Percentiles rank a stretch among this genome's conserved stretches.
Conservation (phyloP, 805 yeast species). For the Saccharomycopsis selenospora region DNA sequence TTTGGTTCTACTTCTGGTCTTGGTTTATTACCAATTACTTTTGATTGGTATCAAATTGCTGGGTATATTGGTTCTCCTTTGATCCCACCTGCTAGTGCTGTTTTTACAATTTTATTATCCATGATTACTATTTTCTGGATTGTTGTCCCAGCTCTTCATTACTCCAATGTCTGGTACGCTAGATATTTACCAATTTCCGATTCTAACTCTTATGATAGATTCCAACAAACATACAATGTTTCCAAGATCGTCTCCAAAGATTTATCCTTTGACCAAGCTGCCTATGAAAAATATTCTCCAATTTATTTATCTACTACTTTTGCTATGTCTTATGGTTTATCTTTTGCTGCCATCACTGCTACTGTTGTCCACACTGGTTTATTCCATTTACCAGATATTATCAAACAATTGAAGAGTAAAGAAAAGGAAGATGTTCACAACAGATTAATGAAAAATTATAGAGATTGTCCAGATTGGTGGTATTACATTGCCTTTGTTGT, state of each 20-base stretch:
- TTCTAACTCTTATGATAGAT: conserved; percentile 44
- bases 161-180: conserved; percentile 50
- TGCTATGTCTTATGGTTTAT: conserved; percentile 53
- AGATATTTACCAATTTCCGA: conserved; percentile 52
- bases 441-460: conserved; percentile 49
- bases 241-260: conserved; percentile 38
- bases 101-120: conserved; percentile 38
- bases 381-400: conserved; percentile 51
- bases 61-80: conserved; percentile 54
- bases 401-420: conserved; percentile 36
- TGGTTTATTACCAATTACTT: conserved; percentile 58
- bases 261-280: conserved; percentile 37
- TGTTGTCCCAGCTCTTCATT: conserved; percentile 45
- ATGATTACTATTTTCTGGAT: conserved; percentile 47
- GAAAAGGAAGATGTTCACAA: conserved; percentile 42
- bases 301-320: conserved; percentile 52
- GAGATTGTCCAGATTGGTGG: conserved; percentile 64
- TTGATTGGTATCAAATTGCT: conserved; percentile 62
- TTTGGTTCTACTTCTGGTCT: conserved; percentile 58
- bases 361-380: conserved; percentile 50
- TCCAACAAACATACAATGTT: conserved; percentile 43
- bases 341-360: conserved; percentile 57
- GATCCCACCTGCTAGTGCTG: conserved; percentile 49
- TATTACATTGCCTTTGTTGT: conserved; percentile 37
- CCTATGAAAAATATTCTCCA: conserved; percentile 55